phyloP scores from a whole-genome alignment of 2,329 filamentous ascomycete species.

The Talaromyces sp. region DNA sequence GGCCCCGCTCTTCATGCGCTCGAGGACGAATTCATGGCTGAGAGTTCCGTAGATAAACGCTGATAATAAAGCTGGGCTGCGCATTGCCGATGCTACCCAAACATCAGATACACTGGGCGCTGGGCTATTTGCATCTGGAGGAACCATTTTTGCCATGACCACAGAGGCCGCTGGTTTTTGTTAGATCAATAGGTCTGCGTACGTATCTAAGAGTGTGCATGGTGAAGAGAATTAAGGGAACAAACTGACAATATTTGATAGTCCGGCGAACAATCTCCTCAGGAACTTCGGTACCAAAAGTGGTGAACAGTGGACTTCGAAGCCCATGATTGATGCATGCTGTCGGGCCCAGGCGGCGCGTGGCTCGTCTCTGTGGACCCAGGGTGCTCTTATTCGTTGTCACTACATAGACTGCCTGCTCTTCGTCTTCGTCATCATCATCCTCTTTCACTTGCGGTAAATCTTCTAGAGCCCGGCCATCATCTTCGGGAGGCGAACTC shows the following conservation, averaged over 20 bases:
- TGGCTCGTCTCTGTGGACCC: neutral
- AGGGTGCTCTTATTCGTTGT: neutral
- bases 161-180: conserved; percentile 6
- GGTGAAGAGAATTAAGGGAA: neutral
- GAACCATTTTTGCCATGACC: conserved; percentile 11
- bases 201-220: neutral
- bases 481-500: neutral
- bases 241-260: conserved; percentile 9
- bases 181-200: neutral
- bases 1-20: conserved; percentile 9
- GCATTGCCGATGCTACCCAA: conserved; percentile 8
- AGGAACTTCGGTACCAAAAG: conserved; percentile 8
- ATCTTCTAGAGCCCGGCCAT: neutral
- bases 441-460: neutral
- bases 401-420: neutral
- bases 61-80: conserved; percentile 8
- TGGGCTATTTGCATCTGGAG: neutral
- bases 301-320: conserved; percentile 6
- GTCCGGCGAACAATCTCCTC: conserved; percentile 8
- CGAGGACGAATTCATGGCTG: conserved; percentile 11
- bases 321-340: conserved; percentile 5
- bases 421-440: neutral
- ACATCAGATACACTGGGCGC: conserved; percentile 7
- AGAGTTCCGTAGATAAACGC: conserved; percentile 12
- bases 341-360: neutral